A percentile compares a stretch with the other conserved stretches of the same genome.
Conservation (phyloP, 2,329 filamentous ascomycete genomes). For the Cytospora chrysosperma region DNA sequence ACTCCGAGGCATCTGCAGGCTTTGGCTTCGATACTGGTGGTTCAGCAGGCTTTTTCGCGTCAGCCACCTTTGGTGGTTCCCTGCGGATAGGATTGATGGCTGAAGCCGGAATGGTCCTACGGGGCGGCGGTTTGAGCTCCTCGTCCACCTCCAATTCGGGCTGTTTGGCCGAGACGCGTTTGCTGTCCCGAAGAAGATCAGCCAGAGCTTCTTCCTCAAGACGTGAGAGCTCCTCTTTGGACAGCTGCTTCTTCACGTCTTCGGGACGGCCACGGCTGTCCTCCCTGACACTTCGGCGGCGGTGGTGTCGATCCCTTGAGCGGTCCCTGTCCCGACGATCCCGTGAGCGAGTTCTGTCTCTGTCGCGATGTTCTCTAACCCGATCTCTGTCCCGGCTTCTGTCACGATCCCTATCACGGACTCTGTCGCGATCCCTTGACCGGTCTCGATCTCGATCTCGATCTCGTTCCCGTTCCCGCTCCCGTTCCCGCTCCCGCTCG, state of each 20-base stretch:
- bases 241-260: constrained; percentile 52
- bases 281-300: constrained; percentile 36
- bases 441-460: constrained; percentile 39
- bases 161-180: constrained; percentile 46
- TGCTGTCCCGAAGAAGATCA: constrained; percentile 60
- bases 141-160: constrained; percentile 58
- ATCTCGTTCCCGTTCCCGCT: constrained; percentile 47
- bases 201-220: constrained; percentile 59
- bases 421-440: constrained; percentile 41
- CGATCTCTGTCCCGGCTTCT: constrained; percentile 33
- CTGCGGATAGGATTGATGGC: constrained; percentile 57
- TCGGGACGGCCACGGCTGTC: constrained; percentile 40
- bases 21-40: constrained; percentile 25
- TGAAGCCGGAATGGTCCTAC: constrained; percentile 51
- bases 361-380: constrained; percentile 31
- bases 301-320: constrained; percentile 34
- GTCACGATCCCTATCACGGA: constrained; percentile 36
- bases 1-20: constrained; percentile 27
- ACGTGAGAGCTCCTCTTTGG: constrained; percentile 57
- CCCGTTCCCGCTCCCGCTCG: constrained; percentile 53
- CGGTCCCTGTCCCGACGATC: constrained; percentile 28
- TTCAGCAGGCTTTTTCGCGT: constrained; percentile 41
- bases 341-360: constrained; percentile 29
- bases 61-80: constrained; percentile 44
- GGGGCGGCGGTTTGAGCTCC: constrained; percentile 54